Evolutionary conservation across 1,284 basidiomycete species (phyloP).

Genomic region (Fomitiporia mediterranea): DNA sequence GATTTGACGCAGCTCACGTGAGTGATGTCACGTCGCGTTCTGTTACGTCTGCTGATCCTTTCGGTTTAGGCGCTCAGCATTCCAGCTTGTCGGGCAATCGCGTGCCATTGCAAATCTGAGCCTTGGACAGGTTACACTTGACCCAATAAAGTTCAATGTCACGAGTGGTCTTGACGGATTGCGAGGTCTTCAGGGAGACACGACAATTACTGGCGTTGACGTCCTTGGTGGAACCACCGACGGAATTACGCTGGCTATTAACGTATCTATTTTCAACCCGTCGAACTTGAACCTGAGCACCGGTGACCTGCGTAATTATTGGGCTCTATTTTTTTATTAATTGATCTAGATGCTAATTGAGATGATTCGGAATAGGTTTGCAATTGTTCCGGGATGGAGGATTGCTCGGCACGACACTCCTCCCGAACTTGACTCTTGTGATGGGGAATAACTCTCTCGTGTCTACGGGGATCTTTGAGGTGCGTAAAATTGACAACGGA

Average conservation of each 20-base stretch:
- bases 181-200: constrained; percentile 55
- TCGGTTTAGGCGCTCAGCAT: constrained; percentile 34
- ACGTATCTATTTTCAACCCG: constrained; percentile 66
- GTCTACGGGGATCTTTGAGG: constrained; percentile 48
- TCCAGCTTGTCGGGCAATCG: constrained; percentile 61
- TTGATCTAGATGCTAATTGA: background rate
- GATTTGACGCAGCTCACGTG: constrained; percentile 44
- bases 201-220: constrained; percentile 60
- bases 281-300: constrained; percentile 61
- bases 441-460: constrained; percentile 54
- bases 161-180: constrained; percentile 62
- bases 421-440: constrained; percentile 54
- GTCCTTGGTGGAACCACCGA: constrained; percentile 65
- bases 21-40: constrained; percentile 3
- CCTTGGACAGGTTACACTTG: constrained; percentile 65
- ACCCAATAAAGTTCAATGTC: constrained; percentile 73
- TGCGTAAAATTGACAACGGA: constrained; percentile 27
- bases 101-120: constrained; percentile 62
- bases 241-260: constrained; percentile 57
- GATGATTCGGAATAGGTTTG: constrained; percentile 36
- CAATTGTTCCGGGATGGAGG: constrained; percentile 51
- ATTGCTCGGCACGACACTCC: constrained; percentile 50
- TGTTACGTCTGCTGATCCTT: background rate
- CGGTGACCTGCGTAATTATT: constrained; percentile 53
- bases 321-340: too few species aligned